These are phyloP conservation scores for Phalaenopsis aphrodite DNA, from an alignment of 106 monocot species.

Conservation along the genomic window DNA sequence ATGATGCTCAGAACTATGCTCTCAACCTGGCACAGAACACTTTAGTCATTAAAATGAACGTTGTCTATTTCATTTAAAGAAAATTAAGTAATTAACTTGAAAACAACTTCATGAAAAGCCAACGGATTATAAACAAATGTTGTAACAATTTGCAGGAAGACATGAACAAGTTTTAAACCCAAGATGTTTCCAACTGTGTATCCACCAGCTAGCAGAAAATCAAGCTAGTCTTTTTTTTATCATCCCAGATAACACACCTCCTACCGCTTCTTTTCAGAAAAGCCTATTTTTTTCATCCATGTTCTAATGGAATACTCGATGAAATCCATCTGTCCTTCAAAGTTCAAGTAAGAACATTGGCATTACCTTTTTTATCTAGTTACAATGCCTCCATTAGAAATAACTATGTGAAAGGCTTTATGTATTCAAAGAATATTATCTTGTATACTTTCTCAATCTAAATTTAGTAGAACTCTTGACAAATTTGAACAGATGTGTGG, in stretches of 20 bases:
- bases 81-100: neutral
- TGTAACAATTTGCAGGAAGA: neutral
- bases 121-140: neutral
- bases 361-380: too few relatives aligned
- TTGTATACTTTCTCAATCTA: neutral
- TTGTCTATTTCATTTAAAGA: neutral
- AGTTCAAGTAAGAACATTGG: neutral
- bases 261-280: neutral
- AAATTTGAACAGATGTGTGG: neutral
- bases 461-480: neutral
- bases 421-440: neutral
- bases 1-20: constrained; percentile 25
- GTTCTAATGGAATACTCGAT: neutral
- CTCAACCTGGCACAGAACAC: constrained; percentile 13
- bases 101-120: neutral
- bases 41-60: constrained; percentile 1
- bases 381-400: too few relatives aligned
- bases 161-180: neutral
- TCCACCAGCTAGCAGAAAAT: neutral
- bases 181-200: neutral
- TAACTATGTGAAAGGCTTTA: too few relatives aligned
- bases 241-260: neutral
- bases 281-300: neutral
- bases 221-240: neutral
- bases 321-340: neutral